Conservation (phyloP, 495 filamentous ascomycete species). For the Xanthoparmelia taractica region DNA sequence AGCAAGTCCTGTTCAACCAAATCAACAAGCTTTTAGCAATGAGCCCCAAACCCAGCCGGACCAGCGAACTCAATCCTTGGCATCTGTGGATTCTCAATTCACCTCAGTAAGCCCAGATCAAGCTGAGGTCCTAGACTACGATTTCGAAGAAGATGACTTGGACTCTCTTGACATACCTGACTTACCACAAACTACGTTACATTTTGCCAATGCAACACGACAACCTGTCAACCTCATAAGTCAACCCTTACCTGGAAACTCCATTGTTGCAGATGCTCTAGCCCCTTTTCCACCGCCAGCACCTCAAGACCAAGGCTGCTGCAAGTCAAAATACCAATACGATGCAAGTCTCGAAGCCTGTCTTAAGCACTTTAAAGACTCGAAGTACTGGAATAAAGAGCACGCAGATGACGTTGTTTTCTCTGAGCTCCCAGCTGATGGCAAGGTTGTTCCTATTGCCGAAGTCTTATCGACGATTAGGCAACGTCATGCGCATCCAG, state of each 20-base stretch:
- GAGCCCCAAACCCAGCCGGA: background rate
- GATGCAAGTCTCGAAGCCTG: background rate
- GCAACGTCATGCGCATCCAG: conserved; percentile 12
- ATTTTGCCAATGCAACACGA: conserved; percentile 5
- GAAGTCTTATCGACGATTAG: conserved; percentile 10
- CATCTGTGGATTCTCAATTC: conserved; percentile 10
- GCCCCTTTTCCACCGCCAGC: conserved; percentile 22
- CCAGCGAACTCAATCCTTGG: background rate
- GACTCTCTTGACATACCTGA: conserved; percentile 25
- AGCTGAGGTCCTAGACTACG: conserved; percentile 4
- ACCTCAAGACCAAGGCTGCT: conserved; percentile 20
- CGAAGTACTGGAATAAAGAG: conserved; percentile 16
- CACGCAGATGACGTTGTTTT: conserved; percentile 19
- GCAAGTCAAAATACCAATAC: conserved; percentile 14
- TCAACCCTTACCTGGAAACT: conserved; percentile 25
- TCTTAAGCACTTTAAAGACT: background rate
- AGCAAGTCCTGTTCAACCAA: background rate
- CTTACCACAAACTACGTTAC: conserved; percentile 10
- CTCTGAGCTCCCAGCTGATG: background rate
- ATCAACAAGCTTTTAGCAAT: conserved; percentile 1
- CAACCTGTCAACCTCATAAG: conserved; percentile 13
- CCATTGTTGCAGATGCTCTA: conserved; percentile 25
- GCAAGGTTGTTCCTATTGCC: conserved; percentile 11
- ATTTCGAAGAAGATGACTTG: conserved; percentile 24
- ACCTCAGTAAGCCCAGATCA: background rate